Evolutionary conservation across 306 rosid genomes (phyloP).

Genomic region (Canavalia ensiformis): DNA sequence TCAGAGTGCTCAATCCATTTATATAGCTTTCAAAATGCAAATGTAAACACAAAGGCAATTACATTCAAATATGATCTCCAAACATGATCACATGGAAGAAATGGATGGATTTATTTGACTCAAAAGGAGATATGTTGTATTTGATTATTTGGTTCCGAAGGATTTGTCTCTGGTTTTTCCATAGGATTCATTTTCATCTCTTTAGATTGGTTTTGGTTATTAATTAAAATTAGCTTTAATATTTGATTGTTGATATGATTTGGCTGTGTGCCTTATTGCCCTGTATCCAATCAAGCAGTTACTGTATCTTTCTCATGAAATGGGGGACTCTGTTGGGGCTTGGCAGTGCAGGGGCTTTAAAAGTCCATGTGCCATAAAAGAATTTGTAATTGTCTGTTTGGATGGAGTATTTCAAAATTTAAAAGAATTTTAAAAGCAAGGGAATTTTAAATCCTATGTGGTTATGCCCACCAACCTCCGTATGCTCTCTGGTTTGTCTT

Average conservation of each 20-base stretch:
- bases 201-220: constrained; percentile 20
- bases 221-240: constrained; percentile 7
- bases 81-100: constrained; percentile 1
- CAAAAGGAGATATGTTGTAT: neutral
- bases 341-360: neutral
- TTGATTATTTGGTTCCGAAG: constrained; percentile 19
- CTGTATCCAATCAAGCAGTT: neutral
- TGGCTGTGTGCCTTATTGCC: constrained; percentile 17
- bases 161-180: constrained; percentile 3
- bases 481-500: neutral
- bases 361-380: neutral
- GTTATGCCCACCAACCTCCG: neutral
- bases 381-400: neutral
- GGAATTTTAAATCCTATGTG: neutral
- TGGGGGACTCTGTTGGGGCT: constrained; percentile 8
- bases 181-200: constrained; percentile 19
- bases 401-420: constrained; percentile 5
- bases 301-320: constrained; percentile 10
- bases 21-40: constrained; percentile 6
- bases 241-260: constrained; percentile 31
- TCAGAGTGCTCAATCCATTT: constrained; percentile 1
- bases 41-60: neutral
- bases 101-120: constrained; percentile 19
- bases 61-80: constrained; percentile 22
- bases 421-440: neutral